Percentiles rank a stretch among this genome's conserved stretches.
Conservation (phyloP, 1,284 basidiomycete genomes). For the Trichosporon coremiiforme region DNA sequence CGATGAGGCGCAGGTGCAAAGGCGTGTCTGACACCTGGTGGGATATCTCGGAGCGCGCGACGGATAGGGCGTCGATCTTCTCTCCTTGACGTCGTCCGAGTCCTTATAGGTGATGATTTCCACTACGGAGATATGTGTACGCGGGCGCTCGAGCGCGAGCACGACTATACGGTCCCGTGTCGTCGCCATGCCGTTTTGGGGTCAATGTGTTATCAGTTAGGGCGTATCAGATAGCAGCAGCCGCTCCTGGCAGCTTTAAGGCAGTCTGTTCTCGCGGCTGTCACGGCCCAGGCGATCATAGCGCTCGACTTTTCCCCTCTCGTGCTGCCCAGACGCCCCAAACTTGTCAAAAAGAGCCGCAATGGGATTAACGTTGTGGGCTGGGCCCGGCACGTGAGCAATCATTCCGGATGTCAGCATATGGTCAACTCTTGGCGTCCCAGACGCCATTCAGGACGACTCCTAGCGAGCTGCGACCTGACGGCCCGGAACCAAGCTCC, state of each 20-base stretch:
- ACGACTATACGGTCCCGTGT: not conserved
- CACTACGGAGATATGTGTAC: not conserved
- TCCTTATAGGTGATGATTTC: not conserved
- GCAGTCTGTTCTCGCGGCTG: not conserved
- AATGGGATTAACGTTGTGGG: not conserved
- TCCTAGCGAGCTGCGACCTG: not conserved
- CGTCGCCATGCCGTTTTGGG: not conserved
- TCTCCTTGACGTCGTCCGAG: not conserved
- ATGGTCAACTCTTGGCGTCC: not conserved
- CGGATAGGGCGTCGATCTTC: not conserved
- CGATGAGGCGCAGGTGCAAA: constrained; percentile 29
- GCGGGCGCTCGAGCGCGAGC: constrained; percentile 6
- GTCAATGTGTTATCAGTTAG: not conserved
- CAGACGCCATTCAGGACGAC: not conserved
- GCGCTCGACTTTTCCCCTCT: not conserved
- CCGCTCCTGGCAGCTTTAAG: not conserved
- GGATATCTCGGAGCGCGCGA: not conserved
- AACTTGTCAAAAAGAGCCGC: not conserved
- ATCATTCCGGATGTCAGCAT: not conserved
- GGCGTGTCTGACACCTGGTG: constrained; percentile 24
- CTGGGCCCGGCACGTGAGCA: not conserved
- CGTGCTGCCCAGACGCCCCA: too few relatives aligned
- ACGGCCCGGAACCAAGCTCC: not conserved
- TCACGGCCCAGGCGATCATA: not conserved
- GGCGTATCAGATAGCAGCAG: not conserved